These are phyloP conservation scores for Calycina herbarum DNA, from an alignment of 2,329 filamentous ascomycete genomes.

Conservation along the genomic window DNA sequence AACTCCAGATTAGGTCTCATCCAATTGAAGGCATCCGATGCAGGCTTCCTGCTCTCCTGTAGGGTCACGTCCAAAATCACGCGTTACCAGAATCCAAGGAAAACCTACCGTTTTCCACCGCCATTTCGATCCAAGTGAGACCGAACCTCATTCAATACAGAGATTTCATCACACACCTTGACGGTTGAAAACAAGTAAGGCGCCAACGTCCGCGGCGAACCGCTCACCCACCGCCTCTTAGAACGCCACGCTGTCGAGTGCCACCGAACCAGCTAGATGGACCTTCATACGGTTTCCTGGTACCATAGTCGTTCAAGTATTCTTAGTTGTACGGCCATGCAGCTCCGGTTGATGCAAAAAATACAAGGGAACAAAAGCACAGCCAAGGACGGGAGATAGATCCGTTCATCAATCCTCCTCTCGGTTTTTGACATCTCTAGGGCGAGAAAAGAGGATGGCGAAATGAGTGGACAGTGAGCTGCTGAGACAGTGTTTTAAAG, in stretches of 20 bases:
- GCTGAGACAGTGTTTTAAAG: background rate
- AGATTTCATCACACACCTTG: background rate
- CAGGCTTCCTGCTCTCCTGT: background rate
- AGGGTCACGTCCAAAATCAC: background rate
- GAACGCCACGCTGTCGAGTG: conserved; percentile 2
- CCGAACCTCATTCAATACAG: background rate
- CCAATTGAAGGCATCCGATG: background rate
- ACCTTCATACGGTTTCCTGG: background rate
- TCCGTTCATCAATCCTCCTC: background rate
- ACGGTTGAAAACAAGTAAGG: background rate
- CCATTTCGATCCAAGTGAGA: background rate
- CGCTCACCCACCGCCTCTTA: background rate
- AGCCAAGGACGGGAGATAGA: background rate
- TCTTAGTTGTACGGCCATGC: background rate
- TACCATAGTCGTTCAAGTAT: background rate
- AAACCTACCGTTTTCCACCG: background rate
- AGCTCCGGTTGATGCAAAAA: background rate
- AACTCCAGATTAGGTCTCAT: background rate
- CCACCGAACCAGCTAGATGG: background rate
- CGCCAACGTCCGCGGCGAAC: background rate
- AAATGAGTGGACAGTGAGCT: background rate
- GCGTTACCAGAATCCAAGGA: background rate
- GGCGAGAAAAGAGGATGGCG: background rate
- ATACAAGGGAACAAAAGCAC: background rate
- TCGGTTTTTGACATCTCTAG: background rate